Evolutionary conservation across 345 rosid genomes (phyloP).

Genomic region (Populus alba): DNA sequence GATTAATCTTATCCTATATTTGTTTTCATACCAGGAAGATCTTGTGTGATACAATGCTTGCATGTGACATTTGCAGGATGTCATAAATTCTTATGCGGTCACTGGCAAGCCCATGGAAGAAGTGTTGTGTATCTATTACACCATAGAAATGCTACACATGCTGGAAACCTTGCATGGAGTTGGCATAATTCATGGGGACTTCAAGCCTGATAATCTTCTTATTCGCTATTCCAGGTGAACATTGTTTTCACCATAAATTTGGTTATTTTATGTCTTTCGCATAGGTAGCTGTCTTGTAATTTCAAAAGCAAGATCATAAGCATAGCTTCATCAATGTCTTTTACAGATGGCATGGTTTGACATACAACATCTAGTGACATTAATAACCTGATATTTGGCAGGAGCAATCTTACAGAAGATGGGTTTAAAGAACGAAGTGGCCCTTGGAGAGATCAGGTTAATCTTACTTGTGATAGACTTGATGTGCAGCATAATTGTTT

Average conservation of each 20-base stretch:
- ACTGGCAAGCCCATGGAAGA: conserved; percentile 86
- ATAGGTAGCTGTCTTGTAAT: not conserved
- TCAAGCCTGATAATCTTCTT: conserved; percentile 91
- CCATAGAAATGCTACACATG: conserved; percentile 84
- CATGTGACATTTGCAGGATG: conserved; percentile 57
- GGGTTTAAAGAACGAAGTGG: conserved; percentile 57
- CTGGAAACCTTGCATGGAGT: conserved; percentile 77
- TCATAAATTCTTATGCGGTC: conserved; percentile 71
- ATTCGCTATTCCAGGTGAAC: conserved; percentile 74
- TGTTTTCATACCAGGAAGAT: not conserved
- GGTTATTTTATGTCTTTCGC: not conserved
- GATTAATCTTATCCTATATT: conserved; percentile 7
- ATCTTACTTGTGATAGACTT: conserved; percentile 3
- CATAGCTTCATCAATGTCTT: not conserved
- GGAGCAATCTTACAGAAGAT: conserved; percentile 57
- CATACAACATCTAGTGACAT: not conserved
- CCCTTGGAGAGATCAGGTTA: conserved; percentile 76
- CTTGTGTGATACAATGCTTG: conserved; percentile 10
- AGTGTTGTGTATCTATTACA: conserved; percentile 81
- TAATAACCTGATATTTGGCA: conserved; percentile 25
- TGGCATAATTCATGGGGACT: conserved; percentile 96
- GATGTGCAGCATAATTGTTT: conserved; percentile 7
- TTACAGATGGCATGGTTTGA: not conserved
- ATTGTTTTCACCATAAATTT: not conserved
- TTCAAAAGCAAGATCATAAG: not conserved